phyloP scores from a whole-genome alignment of 108 stramenopile species.

The Pseudonitzschia pungens region DNA sequence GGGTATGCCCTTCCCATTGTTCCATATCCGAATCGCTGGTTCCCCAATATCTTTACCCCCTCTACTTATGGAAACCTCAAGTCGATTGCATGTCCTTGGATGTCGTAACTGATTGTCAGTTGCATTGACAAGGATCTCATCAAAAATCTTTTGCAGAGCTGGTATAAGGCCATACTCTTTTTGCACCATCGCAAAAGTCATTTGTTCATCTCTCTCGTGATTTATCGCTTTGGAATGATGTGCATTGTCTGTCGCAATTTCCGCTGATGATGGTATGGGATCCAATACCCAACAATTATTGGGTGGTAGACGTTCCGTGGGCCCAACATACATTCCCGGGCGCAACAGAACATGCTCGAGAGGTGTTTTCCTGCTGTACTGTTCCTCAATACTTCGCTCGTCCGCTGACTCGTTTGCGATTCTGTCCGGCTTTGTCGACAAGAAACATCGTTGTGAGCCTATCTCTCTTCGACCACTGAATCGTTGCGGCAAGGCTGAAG shows the following conservation, averaged over 20 bases:
- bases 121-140: slow-evolving; percentile 96
- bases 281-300: slow-evolving; percentile 40
- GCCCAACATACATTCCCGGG: slow-evolving; percentile 96
- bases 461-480: not conserved
- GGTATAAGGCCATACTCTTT: slow-evolving; percentile 82
- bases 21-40: slow-evolving; percentile 70
- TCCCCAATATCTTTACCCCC: slow-evolving; percentile 36
- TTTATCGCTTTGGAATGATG: not conserved
- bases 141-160: slow-evolving; percentile 87
- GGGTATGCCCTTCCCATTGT: slow-evolving; percentile 89
- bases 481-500: not conserved
- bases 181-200: slow-evolving; percentile 56
- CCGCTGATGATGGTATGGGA: slow-evolving; percentile 7
- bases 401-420: too few species aligned
- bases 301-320: slow-evolving; percentile 37
- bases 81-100: slow-evolving; percentile 55
- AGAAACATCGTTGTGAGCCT: not conserved
- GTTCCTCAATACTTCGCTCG: slow-evolving; percentile 71
- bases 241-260: not conserved
- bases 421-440: not conserved
- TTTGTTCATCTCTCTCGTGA: not conserved
- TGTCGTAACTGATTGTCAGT: slow-evolving; percentile 86
- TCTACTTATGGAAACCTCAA: slow-evolving; percentile 74
- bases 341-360: slow-evolving; percentile 97
- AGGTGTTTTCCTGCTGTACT: slow-evolving; percentile 97